Percentiles rank a stretch among this genome's conserved stretches.
phyloP scores from a whole-genome alignment of 1,284 basidiomycete genomes.

The Malassezia pachydermatis region DNA sequence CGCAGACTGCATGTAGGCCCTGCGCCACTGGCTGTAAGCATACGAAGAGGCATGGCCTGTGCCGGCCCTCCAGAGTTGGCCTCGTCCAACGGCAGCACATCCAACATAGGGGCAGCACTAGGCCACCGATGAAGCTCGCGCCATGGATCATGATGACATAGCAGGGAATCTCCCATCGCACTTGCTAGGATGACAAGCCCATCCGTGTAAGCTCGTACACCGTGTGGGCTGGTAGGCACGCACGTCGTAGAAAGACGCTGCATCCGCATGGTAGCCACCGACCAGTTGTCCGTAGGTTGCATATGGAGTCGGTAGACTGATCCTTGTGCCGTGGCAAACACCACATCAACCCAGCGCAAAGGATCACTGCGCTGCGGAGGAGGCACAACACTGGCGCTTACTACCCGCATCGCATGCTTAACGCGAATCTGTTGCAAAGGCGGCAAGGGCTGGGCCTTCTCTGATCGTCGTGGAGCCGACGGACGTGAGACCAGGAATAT shows the following conservation, averaged over 20 bases:
- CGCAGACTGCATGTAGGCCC: slow-evolving; percentile 69
- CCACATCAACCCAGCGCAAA: background rate
- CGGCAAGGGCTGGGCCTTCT: too few relatives aligned
- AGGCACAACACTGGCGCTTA: background rate
- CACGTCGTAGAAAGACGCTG: slow-evolving; percentile 22
- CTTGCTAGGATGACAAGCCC: slow-evolving; percentile 31
- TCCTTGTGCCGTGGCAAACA: background rate
- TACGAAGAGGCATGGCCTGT: slow-evolving; percentile 47
- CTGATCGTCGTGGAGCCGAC: background rate
- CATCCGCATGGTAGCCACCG: slow-evolving; percentile 14
- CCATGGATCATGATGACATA: slow-evolving; percentile 13
- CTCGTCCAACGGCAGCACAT: slow-evolving; percentile 68
- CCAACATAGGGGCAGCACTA: slow-evolving; percentile 69
- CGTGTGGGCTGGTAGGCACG: slow-evolving; percentile 26
- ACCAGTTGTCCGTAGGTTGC: background rate
- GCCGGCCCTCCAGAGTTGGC: slow-evolving; percentile 50
- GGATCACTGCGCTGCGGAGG: slow-evolving; percentile 2
- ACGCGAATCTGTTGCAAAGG: slow-evolving; percentile 14
- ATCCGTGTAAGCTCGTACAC: slow-evolving; percentile 32
- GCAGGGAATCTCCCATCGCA: slow-evolving; percentile 29
- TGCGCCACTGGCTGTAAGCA: slow-evolving; percentile 81
- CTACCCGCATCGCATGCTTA: background rate
- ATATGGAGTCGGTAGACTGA: background rate
- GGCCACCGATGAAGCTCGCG: slow-evolving; percentile 23
- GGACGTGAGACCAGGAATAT: slow-evolving; percentile 34